A percentile compares a stretch with the other conserved stretches of the same genome.
Evolutionary conservation across 2,329 filamentous ascomycete species (phyloP).

Genomic region (Ustulina deusta): DNA sequence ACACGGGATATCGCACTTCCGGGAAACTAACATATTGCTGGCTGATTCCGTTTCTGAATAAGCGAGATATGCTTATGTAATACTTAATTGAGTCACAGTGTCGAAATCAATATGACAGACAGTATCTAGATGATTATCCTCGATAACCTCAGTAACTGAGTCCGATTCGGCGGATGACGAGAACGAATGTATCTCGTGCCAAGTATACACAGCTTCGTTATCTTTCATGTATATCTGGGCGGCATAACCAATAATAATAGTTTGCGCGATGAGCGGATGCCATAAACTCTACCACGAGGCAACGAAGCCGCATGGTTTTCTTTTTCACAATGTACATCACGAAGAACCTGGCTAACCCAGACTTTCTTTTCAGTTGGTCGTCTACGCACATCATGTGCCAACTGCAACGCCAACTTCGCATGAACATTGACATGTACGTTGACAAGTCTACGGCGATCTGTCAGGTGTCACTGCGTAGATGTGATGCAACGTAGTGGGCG

Average conservation of each 20-base stretch:
- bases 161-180: background rate
- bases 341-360: background rate
- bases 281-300: no score
- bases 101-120: background rate
- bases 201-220: background rate
- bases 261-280: no score
- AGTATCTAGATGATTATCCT: background rate
- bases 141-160: background rate
- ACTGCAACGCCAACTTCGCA: background rate
- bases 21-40: background rate
- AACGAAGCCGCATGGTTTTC: background rate
- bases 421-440: background rate
- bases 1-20: background rate
- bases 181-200: background rate
- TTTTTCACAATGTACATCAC: background rate
- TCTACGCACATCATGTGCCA: background rate
- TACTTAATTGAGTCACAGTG: constrained; percentile 1
- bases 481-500: no score
- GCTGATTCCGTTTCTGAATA: background rate
- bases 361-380: background rate
- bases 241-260: no score
- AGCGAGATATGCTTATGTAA: background rate
- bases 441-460: background rate
- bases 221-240: background rate
- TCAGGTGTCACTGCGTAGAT: background rate